Evolutionary conservation across 129 eudicot genomes (phyloP), one percentile per base, ranked within the genome.

Genomic region (Tagetes patula): DNA sequence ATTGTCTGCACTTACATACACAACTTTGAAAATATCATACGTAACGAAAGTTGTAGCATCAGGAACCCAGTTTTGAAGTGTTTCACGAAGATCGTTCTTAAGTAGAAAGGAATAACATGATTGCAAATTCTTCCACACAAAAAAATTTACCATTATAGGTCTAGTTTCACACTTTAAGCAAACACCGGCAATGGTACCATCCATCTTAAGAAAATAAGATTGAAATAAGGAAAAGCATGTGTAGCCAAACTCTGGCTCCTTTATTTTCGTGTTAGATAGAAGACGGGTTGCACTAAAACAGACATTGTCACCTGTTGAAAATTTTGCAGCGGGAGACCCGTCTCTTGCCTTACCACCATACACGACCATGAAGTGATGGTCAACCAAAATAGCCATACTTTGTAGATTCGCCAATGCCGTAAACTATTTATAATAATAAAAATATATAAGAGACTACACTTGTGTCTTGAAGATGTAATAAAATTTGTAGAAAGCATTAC

Each of bases 281-380:
- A 84, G 81, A 71, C 52, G 70, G 31, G 79, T 74, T 10, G 81
- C 60, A 61, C 72, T 75, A 31, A 89, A 45, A 55, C 82, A 80
- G 30, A 89, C 39, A n/a, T 76, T 81, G 83, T 89, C 96, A 2
- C 96, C 96, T 0, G 83, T 84, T 81, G 79, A 84, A 65, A 89
- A 89, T 70, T 76, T 87, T 61, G 96, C 90, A 1, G 88, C 81
- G 13, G 82, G 80, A 5, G 82, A 80, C 10, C 90, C 86, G 13
- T 85, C 84, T 73, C 77, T 84, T 9, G 92, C 79, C 75, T 82
- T 83, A 43, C 92, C 96, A 60, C 85, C 88, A n/a, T 82, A 81
- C 2, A 85, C 77, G 2, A 76, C 82, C 69, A 86, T 82, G 82
- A 84, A 89, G 85, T 80, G 52, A 50, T 84, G 79, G 50, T 89